Evolutionary conservation across 176 grass and related monocot genomes (phyloP).

Genomic region (Lolium multiflorum): DNA sequence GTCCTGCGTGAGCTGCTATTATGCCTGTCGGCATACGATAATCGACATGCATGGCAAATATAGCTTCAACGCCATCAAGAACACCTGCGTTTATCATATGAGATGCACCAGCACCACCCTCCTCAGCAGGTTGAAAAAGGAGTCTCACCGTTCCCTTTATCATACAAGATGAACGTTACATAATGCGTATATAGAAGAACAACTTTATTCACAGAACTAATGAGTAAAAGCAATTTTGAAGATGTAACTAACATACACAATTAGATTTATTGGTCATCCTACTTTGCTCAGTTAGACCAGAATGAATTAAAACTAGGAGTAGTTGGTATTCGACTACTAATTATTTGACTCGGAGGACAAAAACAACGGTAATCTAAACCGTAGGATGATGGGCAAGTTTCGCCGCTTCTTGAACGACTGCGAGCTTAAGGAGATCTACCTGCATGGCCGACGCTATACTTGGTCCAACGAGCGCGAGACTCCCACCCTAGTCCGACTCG

Average conservation of each 20-base stretch:
- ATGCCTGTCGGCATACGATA: conserved; percentile 59
- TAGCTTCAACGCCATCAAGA: conserved; percentile 69
- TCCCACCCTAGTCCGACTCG: too few species aligned
- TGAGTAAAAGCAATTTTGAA: conserved; percentile 13
- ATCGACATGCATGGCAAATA: conserved; percentile 87
- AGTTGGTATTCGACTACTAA: neutral
- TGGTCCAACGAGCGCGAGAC: too few species aligned
- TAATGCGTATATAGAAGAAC: neutral
- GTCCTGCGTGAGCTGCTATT: conserved; percentile 65
- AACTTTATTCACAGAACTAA: neutral
- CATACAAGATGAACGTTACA: conserved; percentile 35
- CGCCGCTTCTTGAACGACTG: too few species aligned
- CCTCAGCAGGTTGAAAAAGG: conserved; percentile 96
- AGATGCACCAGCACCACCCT: conserved; percentile 86
- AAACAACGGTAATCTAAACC: too few species aligned
- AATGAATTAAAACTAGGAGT: neutral
- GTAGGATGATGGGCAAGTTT: too few species aligned
- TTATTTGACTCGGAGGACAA: too few species aligned
- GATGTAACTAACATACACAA: neutral
- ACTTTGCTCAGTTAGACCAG: neutral
- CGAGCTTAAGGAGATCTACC: too few species aligned
- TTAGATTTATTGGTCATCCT: neutral
- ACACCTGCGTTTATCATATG: conserved; percentile 88
- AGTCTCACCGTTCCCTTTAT: conserved; percentile 90
- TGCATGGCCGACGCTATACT: too few species aligned